Evolutionary conservation across 2,329 filamentous ascomycete species (phyloP).

Genomic region (Pseudocercospora cruenta): DNA sequence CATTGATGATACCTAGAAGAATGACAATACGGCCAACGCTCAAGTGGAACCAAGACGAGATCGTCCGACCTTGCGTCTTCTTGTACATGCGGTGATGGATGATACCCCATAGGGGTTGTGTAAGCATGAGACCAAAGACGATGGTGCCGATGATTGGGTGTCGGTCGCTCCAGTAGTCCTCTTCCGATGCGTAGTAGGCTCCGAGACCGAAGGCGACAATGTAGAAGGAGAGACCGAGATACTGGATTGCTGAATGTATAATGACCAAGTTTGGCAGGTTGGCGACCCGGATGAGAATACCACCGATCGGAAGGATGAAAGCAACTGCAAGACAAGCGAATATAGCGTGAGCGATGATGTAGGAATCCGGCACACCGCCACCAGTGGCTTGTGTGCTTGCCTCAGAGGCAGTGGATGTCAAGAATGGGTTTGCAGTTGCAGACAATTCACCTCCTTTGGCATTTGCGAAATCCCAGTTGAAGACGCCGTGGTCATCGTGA

Average conservation of each 20-base stretch:
- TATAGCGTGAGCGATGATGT: conserved; percentile 49
- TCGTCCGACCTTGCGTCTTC: conserved; percentile 42
- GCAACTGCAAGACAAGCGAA: conserved; percentile 50
- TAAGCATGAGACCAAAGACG: conserved; percentile 55
- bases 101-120: conserved; percentile 59
- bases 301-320: conserved; percentile 50
- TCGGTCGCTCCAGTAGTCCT: conserved; percentile 45
- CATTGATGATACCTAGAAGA: conserved; percentile 59
- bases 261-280: conserved; percentile 49
- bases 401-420: conserved; percentile 21
- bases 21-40: conserved; percentile 44
- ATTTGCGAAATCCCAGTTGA: conserved; percentile 52
- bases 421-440: conserved; percentile 49
- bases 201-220: conserved; percentile 57
- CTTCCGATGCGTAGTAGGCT: conserved; percentile 35
- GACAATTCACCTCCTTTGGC: conserved; percentile 51
- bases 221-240: conserved; percentile 52
- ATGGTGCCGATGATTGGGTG: conserved; percentile 60
- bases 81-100: conserved; percentile 56
- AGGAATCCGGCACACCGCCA: conserved; percentile 10
- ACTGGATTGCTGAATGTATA: conserved; percentile 53
- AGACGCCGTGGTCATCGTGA: conserved; percentile 49
- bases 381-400: conserved; percentile 14
- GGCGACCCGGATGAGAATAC: conserved; percentile 49
- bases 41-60: conserved; percentile 49